A percentile compares a stretch with the other conserved stretches of the same genome.
These are phyloP conservation scores for Saccharomycopsis schoenii DNA, from an alignment of 805 yeast genomes.

Conservation along the genomic window DNA sequence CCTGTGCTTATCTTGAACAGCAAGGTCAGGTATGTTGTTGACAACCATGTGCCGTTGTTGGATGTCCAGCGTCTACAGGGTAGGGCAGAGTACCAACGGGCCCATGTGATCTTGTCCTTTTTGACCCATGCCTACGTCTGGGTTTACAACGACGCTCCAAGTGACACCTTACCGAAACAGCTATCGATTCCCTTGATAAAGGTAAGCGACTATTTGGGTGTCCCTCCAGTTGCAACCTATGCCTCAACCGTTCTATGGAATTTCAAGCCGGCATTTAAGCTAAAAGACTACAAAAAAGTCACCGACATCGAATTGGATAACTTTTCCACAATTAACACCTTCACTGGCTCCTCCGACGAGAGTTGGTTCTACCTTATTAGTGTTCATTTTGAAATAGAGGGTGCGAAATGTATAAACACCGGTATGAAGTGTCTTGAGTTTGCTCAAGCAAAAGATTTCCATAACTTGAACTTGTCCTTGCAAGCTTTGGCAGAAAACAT, in stretches of 20 bases:
- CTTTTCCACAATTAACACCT: slow-evolving; percentile 71
- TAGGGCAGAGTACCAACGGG: slow-evolving; percentile 57
- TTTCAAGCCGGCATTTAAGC: slow-evolving; percentile 51
- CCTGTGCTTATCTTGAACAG: slow-evolving; percentile 67
- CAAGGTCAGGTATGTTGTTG: slow-evolving; percentile 52
- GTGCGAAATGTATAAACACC: slow-evolving; percentile 56
- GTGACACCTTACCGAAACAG: slow-evolving; percentile 53
- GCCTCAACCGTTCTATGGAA: slow-evolving; percentile 88
- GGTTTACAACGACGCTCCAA: slow-evolving; percentile 55
- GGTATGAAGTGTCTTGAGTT: slow-evolving; percentile 61
- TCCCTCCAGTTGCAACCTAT: slow-evolving; percentile 84
- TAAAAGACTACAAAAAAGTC: slow-evolving; percentile 22
- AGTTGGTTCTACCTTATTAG: slow-evolving; percentile 89
- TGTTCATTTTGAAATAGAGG: slow-evolving; percentile 75
- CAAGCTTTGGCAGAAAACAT: slow-evolving; percentile 65
- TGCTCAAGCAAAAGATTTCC: slow-evolving; percentile 38
- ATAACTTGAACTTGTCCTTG: slow-evolving; percentile 35
- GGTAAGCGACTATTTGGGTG: slow-evolving; percentile 47
- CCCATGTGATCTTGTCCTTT: slow-evolving; percentile 71
- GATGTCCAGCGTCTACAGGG: slow-evolving; percentile 33
- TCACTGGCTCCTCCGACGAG: slow-evolving; percentile 86
- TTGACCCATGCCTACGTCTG: slow-evolving; percentile 85
- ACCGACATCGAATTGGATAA: slow-evolving; percentile 48
- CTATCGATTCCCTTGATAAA: slow-evolving; percentile 62
- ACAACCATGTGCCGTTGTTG: slow-evolving; percentile 46